Base-by-base conservation (phyloP, 495 filamentous ascomycete species). In the Amphirosellinia nigrospora region DNA sequence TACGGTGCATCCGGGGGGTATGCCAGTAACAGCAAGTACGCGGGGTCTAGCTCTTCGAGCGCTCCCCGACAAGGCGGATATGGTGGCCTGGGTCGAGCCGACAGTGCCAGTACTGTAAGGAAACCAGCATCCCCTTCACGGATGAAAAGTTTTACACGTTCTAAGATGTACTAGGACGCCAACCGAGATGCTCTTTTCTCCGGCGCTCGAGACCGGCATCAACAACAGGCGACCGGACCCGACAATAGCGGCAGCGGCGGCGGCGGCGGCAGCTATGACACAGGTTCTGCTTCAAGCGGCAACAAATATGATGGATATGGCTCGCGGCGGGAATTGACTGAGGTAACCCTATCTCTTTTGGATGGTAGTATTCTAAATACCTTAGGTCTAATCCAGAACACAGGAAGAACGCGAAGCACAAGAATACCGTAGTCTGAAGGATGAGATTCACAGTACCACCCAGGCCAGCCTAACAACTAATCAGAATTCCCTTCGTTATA, bases 391-490 rank as follows among this genome's bases (percentile, higher is more conserved):
- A 69, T 45, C 15, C 15, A 1, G 16, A 52, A 10, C 30, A 32
- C 38, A 69, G 67, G 93, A 78, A 86, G 79, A 74, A 55, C 66
- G 80, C 50, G 67, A 82, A 55, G 79, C 78, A 28, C 52, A 81
- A 59, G 65, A 70, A 45, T 56, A 72, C 62, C 63, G 48, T 55
- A 21, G 21, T 26, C 69, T 60, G 41, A 68, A 61, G 55, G 50
- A 59, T 32, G 50, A 43, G 53, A 62, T 50, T 45, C 64, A 41
- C 38, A 32, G 8, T 21, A 87, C 92, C 67, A 96, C 94, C 79
- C 87, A 92, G 72, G 88, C 90, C 45, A 91, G 93, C 77, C 88
- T 93, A 13, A 83, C 88, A 1, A 90, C 91, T 0, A 90, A 91
- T 3, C 85, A 70, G 5, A 94, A 93, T 77, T 88, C 90, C 2